Evolutionary conservation across 2,329 filamentous ascomycete genomes (phyloP).

Genomic region (Pseudogymnoascus sp.): DNA sequence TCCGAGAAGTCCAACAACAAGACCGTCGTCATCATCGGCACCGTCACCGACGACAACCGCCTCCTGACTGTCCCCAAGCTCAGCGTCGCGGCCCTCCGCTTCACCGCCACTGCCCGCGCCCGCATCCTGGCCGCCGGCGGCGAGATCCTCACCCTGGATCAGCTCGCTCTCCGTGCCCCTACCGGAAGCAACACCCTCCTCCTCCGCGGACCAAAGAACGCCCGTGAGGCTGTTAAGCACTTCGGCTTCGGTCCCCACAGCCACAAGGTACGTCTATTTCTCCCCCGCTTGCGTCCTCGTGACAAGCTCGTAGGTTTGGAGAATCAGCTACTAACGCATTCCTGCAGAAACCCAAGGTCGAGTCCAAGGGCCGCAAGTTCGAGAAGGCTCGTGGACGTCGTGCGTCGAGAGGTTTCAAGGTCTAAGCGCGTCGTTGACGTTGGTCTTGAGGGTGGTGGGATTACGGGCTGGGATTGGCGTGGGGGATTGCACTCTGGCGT

Average conservation of each 20-base stretch:
- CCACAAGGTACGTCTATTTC: conserved; percentile 65
- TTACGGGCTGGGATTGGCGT: conserved; percentile 1
- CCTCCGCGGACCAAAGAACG: conserved; percentile 96
- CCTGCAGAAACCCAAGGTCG: conserved; percentile 82
- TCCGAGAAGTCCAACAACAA: conserved; percentile 61
- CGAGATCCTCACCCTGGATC: conserved; percentile 91
- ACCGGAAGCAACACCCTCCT: conserved; percentile 96
- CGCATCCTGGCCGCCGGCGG: conserved; percentile 90
- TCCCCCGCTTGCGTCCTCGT: too few relatives aligned
- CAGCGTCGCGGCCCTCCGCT: conserved; percentile 86
- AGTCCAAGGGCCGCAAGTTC: conserved; percentile 99
- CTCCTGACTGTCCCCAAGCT: conserved; percentile 85
- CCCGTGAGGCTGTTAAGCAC: conserved; percentile 97
- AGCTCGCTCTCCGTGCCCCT: conserved; percentile 89
- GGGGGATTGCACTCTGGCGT: not conserved
- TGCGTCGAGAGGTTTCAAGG: conserved; percentile 99
- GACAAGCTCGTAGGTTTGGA: not conserved
- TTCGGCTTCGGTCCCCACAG: conserved; percentile 97
- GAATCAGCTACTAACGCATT: conserved; percentile 29
- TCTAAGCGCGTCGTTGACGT: conserved; percentile 52
- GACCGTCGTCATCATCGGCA: conserved; percentile 90
- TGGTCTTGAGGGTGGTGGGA: not conserved
- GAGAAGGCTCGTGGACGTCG: conserved; percentile 98
- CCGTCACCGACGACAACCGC: conserved; percentile 96
- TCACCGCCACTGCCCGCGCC: conserved; percentile 92